Conservation (phyloP, 2,329 filamentous ascomycete species). For the Cercospora sojina region DNA sequence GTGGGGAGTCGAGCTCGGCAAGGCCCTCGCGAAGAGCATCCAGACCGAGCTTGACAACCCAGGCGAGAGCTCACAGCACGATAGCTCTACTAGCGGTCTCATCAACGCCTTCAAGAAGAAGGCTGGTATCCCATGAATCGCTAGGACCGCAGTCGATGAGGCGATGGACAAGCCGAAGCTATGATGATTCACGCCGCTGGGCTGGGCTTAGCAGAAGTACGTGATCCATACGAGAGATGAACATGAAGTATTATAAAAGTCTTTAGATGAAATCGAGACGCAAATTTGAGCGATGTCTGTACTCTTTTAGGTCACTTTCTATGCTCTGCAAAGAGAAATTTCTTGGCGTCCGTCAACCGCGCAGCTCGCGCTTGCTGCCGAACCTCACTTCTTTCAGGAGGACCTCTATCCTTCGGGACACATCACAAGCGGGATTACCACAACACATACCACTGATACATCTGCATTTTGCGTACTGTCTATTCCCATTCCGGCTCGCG, state of each 20-base stretch:
- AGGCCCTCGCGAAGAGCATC: constrained; percentile 77
- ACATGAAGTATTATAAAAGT: constrained; percentile 8
- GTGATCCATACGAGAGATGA: constrained; percentile 15
- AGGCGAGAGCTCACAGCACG: constrained; percentile 72
- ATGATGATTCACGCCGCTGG: constrained; percentile 13
- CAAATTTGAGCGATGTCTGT: background rate
- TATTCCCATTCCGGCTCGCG: background rate
- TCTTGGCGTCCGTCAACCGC: background rate
- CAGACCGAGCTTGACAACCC: constrained; percentile 73
- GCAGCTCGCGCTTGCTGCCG: background rate
- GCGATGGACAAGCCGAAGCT: constrained; percentile 11
- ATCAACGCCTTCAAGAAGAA: constrained; percentile 91
- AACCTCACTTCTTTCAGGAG: too few relatives aligned
- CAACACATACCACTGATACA: background rate
- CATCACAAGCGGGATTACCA: background rate
- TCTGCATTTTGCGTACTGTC: background rate
- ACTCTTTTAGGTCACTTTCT: background rate
- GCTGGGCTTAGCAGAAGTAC: constrained; percentile 6
- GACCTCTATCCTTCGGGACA: background rate
- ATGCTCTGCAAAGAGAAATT: background rate
- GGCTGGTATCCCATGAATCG: constrained; percentile 37
- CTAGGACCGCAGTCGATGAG: background rate
- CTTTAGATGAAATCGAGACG: constrained; percentile 14
- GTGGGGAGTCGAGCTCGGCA: constrained; percentile 98
- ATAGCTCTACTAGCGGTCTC: constrained; percentile 82